phyloP scores from a whole-genome alignment of 148 eudicot genomes.

The Mesembryanthemum crystallinum region DNA sequence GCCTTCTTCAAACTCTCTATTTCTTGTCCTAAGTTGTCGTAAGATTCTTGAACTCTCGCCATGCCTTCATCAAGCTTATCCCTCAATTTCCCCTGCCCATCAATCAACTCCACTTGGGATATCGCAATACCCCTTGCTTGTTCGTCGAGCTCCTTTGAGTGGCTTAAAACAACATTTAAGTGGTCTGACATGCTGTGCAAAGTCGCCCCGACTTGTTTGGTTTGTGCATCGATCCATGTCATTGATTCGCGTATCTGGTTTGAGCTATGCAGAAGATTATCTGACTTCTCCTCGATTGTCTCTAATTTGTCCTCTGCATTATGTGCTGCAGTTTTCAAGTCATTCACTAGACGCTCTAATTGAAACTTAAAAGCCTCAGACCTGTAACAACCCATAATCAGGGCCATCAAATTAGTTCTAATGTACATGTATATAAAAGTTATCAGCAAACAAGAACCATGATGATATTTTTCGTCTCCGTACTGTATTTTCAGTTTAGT shows the following conservation, averaged over 20 bases:
- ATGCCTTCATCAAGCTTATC: conserved; percentile 57
- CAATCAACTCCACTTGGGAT: conserved; percentile 56
- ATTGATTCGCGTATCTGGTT: conserved; percentile 49
- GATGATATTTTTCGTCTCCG: background rate
- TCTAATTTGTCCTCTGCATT: conserved; percentile 57
- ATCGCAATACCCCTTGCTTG: conserved; percentile 49
- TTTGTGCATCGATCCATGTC: conserved; percentile 44
- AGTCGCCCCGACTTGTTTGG: conserved; percentile 43
- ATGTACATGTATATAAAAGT: too few relatives aligned
- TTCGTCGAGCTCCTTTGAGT: conserved; percentile 47
- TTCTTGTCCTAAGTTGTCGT: conserved; percentile 42
- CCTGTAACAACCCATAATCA: conserved; percentile 33
- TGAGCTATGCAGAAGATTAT: conserved; percentile 39
- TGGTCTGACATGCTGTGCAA: conserved; percentile 46
- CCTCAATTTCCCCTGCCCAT: conserved; percentile 53
- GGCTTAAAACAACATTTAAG: conserved; percentile 36
- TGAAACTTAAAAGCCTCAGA: conserved; percentile 58
- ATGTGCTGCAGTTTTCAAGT: conserved; percentile 57
- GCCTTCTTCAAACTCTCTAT: conserved; percentile 42
- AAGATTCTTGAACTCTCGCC: conserved; percentile 48
- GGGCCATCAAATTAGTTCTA: too few relatives aligned
- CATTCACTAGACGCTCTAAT: conserved; percentile 73
- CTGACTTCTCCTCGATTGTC: conserved; percentile 52
- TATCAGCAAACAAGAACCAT: too few relatives aligned
- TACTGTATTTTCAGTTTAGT: background rate